Base-by-base conservation (phyloP, 192 early-diverging fungal genomes). In the Coemansia sp. region DNA sequence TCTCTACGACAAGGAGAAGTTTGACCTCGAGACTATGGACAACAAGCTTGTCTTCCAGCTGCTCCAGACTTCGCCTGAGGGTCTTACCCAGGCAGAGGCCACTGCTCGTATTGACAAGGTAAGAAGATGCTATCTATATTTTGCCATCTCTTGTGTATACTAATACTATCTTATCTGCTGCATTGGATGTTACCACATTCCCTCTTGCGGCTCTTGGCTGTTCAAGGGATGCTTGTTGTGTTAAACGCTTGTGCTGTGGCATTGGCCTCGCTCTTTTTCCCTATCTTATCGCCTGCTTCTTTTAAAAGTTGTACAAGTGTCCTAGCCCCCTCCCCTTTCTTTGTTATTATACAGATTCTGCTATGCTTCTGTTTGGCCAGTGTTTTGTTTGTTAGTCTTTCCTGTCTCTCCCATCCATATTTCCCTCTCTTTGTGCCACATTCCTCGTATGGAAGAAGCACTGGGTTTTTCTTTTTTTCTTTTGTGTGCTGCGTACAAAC, bases 1-100 rank as follows among this genome's bases (percentile, higher is more conserved):
- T 74, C 85, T 91, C 50, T 91, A 91, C 80, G 86, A 91, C 84
- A 91, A 91, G 85, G 90, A 91, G 25, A 91, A 90, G 84, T 89
- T 86, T 66, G 90, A 91, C 69, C 83, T 91, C 60, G 88, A 88
- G 48, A 91, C 90, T 55, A 90, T 91, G 90, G 89, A 90, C 64
- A 88, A 88, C 63, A 86, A 81, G 46, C 85, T 89, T 68, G 87
- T 91, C 11, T 90, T 88, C 79, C 85, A 85, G 64, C 75, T 91
- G 22, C 77, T 91, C 25, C 88, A 88, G 86, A 87, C 86, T 64
- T 75, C 80, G 49, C 80, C 87, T 51, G 76, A 77, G 70, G 90
- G 90, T 69, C 71, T 91, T 64, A 88, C 88, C 48, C 77, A 85
- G 38, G 67, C 75, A 53, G 90, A 91, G 61, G 90, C 89, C 49